Percentiles rank a stretch among this genome's conserved stretches.
Evolutionary conservation across 2,329 filamentous ascomycete genomes (phyloP).

Genomic region (Orbilia brochopaga): DNA sequence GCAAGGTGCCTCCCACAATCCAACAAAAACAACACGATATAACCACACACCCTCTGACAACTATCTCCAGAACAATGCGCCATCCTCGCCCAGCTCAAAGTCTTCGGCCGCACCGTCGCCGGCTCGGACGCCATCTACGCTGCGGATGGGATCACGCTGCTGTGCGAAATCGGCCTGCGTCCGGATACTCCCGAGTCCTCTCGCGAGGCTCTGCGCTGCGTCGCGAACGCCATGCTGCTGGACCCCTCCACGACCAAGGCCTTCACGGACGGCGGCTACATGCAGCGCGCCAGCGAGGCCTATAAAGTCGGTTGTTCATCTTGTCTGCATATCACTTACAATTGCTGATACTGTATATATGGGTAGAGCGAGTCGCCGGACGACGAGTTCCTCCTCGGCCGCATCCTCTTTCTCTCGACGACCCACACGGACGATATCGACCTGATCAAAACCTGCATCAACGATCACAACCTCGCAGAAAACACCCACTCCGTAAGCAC

Average conservation of each 20-base stretch:
- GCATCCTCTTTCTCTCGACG: slow-evolving; percentile 79
- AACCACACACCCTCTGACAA: not conserved
- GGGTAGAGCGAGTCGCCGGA: slow-evolving; percentile 70
- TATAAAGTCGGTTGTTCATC: slow-evolving; percentile 64
- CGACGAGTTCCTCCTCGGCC: slow-evolving; percentile 83
- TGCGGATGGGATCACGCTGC: slow-evolving; percentile 72
- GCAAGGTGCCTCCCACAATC: slow-evolving; percentile 15
- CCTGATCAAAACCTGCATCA: slow-evolving; percentile 67
- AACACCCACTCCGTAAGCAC: slow-evolving; percentile 65
- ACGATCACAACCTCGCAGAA: slow-evolving; percentile 70
- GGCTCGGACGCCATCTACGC: slow-evolving; percentile 84
- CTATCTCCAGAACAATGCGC: slow-evolving; percentile 19
- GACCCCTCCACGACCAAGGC: slow-evolving; percentile 71
- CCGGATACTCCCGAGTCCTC: slow-evolving; percentile 67
- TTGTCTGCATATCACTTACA: not conserved
- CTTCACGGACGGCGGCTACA: slow-evolving; percentile 73
- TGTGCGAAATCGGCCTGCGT: slow-evolving; percentile 75
- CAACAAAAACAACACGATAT: slow-evolving; percentile 34
- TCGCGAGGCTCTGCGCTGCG: slow-evolving; percentile 76
- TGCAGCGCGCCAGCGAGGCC: slow-evolving; percentile 70
- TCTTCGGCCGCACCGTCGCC: slow-evolving; percentile 73
- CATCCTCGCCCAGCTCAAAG: slow-evolving; percentile 73
- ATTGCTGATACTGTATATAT: slow-evolving; percentile 22
- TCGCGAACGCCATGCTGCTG: slow-evolving; percentile 83
- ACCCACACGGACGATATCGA: slow-evolving; percentile 74